Evolutionary conservation across 1,139 yeast genomes (phyloP), one percentile per base, ranked within the genome.

Genomic region (Sugiyamaella japonica): DNA sequence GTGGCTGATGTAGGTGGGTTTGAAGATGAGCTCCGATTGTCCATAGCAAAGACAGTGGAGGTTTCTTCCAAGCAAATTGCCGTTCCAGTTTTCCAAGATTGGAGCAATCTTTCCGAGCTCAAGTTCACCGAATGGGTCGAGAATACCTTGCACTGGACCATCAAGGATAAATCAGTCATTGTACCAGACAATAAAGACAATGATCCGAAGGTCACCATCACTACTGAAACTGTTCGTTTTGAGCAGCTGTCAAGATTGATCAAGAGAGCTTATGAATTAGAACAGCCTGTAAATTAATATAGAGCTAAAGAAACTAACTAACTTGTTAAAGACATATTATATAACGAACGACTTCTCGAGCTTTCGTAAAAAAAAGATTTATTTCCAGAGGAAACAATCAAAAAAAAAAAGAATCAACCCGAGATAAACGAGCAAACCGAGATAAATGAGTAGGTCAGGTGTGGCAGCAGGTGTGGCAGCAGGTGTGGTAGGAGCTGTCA

Each of bases 1-100:
- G 72, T 69, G 20, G 70, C 72, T 25, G 73, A 71, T 40, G 68
- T 69, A 12, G 57, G 47, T 17, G 72, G 70, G 16, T 72, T 72
- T 56, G 73, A 69, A 42, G 69, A 63, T 49, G 69, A 67, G 47
- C 59, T 72, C 39, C 63, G 75, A 39, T 59, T 54, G 29, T 63
- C 72, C 4, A 71, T 73, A 50, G 66, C 72, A 25, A 61, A 63
- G 44, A 66, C 73, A 10, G 65, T 73, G 12, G 63, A 63, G 51
- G 59, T 72, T 47, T 60, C 72, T 34, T 65, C 66, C 52, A 64
- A 66, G 55, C 64, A 61, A 54, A 61, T 69, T 37, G 58, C 69
- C 3, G 64, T 63, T 32, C 54, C 64, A 7, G 70, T 70, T 20
- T 66, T 71, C 54, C 66, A 65, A 55, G 64, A 63, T 43, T 71